These are phyloP conservation scores for Ophiostoma perfectum DNA, from an alignment of 2,329 filamentous ascomycete genomes.

Conservation along the genomic window DNA sequence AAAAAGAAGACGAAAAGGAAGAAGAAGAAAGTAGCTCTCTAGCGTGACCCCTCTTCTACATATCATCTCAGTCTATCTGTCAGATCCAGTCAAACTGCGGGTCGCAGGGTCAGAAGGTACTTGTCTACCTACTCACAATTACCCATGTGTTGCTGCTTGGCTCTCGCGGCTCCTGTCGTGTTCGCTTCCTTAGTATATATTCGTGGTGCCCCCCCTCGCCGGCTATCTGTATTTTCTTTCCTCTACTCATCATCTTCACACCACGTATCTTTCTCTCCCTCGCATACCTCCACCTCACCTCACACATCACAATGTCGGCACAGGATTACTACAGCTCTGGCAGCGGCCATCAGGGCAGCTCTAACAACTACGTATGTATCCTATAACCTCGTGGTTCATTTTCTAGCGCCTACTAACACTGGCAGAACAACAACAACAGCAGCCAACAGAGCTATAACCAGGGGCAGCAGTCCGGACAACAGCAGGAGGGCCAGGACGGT, in stretches of 20 bases:
- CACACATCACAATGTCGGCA: constrained; percentile 3
- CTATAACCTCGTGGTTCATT: background rate
- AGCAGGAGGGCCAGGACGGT: constrained; percentile 13
- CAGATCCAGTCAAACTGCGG: background rate
- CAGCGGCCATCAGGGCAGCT: constrained; percentile 9
- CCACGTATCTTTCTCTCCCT: background rate
- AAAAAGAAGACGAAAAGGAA: background rate
- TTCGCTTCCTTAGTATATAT: constrained; percentile 7
- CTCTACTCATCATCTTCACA: background rate
- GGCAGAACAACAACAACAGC: constrained; percentile 6
- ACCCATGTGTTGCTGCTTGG: background rate
- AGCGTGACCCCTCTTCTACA: background rate
- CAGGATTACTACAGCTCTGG: constrained; percentile 11
- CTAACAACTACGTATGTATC: constrained; percentile 7
- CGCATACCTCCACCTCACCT: too few relatives aligned
- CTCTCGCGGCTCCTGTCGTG: background rate
- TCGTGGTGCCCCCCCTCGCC: background rate
- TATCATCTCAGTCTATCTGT: background rate
- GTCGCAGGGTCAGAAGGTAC: background rate
- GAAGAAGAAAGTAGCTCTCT: constrained; percentile 2
- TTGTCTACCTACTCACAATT: background rate
- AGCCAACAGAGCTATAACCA: background rate
- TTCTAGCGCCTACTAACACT: background rate
- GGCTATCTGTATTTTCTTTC: background rate
- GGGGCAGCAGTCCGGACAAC: background rate